phyloP scores from a whole-genome alignment of 208 protist genomes.

The Polymyxa betae region DNA sequence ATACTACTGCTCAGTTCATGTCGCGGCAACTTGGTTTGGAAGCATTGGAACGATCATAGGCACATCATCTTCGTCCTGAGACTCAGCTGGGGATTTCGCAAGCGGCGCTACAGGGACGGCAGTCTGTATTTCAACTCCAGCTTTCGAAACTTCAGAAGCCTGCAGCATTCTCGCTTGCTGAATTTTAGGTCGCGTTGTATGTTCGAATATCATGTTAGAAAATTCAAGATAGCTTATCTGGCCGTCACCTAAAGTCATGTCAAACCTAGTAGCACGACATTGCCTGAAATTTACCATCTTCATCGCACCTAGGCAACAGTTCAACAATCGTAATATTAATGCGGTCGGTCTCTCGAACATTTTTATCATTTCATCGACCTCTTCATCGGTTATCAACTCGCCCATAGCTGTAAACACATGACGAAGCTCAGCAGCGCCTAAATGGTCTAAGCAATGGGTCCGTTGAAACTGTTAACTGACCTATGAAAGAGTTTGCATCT shows the following conservation, averaged over 20 bases:
- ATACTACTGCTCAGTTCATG: too few relatives aligned
- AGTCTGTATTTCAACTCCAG: not conserved
- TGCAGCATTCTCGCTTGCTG: slow-evolving; percentile 6
- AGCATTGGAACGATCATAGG: too few relatives aligned
- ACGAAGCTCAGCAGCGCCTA: slow-evolving; percentile 39
- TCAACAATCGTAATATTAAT: not conserved
- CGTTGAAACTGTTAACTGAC: not conserved
- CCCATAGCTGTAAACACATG: slow-evolving; percentile 42
- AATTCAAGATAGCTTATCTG: slow-evolving; percentile 10
- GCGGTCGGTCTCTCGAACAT: not conserved
- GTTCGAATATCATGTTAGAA: slow-evolving; percentile 14
- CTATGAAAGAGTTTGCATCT: slow-evolving; percentile 36
- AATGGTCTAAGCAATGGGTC: not conserved
- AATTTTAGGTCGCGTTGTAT: slow-evolving; percentile 42
- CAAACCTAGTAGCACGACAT: not conserved
- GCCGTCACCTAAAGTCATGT: not conserved
- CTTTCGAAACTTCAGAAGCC: not conserved
- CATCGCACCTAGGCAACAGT: slow-evolving; percentile 1
- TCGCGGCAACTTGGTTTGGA: too few relatives aligned
- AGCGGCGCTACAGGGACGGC: not conserved
- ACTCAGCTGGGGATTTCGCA: not conserved
- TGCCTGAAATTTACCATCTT: not conserved
- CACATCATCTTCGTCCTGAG: too few relatives aligned
- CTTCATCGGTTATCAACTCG: slow-evolving; percentile 30
- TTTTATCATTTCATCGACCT: slow-evolving; percentile 54